These are phyloP conservation scores for Pichia nanzhaoensis DNA, from an alignment of 805 yeast genomes.

Conservation along the genomic window DNA sequence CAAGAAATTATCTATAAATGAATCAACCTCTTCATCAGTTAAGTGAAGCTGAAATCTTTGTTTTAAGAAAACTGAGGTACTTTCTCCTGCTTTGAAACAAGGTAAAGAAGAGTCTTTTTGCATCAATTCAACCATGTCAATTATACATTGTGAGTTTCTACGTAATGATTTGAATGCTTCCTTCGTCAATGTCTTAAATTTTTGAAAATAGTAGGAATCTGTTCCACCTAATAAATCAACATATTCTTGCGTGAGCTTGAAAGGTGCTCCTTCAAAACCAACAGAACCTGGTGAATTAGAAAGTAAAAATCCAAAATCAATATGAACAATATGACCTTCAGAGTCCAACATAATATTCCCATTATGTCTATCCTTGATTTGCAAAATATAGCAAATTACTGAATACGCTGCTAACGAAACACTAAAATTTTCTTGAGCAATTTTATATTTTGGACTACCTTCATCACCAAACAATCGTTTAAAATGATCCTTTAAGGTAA, in stretches of 20 bases:
- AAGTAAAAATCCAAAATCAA: slow-evolving; percentile 89
- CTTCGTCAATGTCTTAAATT: slow-evolving; percentile 59
- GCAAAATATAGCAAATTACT: slow-evolving; percentile 79
- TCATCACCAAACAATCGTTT: slow-evolving; percentile 64
- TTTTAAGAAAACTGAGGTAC: slow-evolving; percentile 68
- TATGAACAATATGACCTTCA: slow-evolving; percentile 91
- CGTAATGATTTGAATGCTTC: slow-evolving; percentile 71
- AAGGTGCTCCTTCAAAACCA: slow-evolving; percentile 97
- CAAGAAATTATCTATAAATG: slow-evolving; percentile 68
- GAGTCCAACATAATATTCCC: slow-evolving; percentile 96
- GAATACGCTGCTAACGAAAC: slow-evolving; percentile 88
- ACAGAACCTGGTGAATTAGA: slow-evolving; percentile 96
- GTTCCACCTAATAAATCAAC: slow-evolving; percentile 82
- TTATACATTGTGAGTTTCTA: slow-evolving; percentile 62
- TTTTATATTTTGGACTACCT: slow-evolving; percentile 45
- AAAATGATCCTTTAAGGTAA: slow-evolving; percentile 75
- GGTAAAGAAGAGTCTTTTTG: slow-evolving; percentile 85
- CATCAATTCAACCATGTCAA: slow-evolving; percentile 88
- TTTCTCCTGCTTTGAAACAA: slow-evolving; percentile 83
- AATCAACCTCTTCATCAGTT: slow-evolving; percentile 63
- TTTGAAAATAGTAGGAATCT: slow-evolving; percentile 51
- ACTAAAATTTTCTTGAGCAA: slow-evolving; percentile 83
- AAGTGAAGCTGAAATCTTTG: slow-evolving; percentile 80
- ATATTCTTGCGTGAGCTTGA: slow-evolving; percentile 85
- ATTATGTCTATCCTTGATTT: slow-evolving; percentile 93